A percentile compares a stretch with the other conserved stretches of the same genome.
These are phyloP conservation scores for Tolypocladium inflatum DNA, from an alignment of 2,329 filamentous ascomycete species.

Conservation along the genomic window DNA sequence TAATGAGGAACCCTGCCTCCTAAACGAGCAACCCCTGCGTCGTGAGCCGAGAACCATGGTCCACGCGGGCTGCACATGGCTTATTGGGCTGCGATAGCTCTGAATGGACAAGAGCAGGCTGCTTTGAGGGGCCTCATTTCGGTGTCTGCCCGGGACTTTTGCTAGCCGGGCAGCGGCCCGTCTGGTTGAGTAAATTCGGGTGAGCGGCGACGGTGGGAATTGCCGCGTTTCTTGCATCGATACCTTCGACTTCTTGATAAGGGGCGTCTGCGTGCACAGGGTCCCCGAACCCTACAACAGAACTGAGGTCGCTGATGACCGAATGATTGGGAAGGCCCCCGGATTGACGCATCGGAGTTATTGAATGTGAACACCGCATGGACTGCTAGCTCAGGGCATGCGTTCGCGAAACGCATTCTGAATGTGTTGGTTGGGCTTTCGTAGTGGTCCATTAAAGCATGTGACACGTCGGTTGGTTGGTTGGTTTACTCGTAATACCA, in stretches of 20 bases:
- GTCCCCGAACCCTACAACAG: neutral
- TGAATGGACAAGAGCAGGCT: no score
- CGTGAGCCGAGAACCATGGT: no score
- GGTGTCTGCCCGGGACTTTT: neutral
- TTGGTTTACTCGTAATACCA: no score
- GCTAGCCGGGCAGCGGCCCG: neutral
- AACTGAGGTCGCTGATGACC: neutral
- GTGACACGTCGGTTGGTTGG: neutral
- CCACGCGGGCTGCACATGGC: no score
- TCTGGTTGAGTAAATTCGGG: neutral
- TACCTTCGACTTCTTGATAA: neutral
- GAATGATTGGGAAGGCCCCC: neutral
- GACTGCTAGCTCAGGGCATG: neutral
- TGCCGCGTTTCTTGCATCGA: neutral
- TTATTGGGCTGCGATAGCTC: no score
- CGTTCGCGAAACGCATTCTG: neutral
- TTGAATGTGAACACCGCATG: neutral
- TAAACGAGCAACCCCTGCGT: no score
- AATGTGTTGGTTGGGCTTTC: neutral
- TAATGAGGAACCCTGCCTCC: no score
- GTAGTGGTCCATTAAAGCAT: neutral
- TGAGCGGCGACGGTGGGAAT: neutral
- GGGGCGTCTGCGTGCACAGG: neutral
- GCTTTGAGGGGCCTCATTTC: neutral
- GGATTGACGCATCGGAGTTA: neutral